Percentiles rank a stretch among this genome's conserved stretches.
Evolutionary conservation across 1,139 yeast species (phyloP).

Genomic region (Taphrina flavorubra): DNA sequence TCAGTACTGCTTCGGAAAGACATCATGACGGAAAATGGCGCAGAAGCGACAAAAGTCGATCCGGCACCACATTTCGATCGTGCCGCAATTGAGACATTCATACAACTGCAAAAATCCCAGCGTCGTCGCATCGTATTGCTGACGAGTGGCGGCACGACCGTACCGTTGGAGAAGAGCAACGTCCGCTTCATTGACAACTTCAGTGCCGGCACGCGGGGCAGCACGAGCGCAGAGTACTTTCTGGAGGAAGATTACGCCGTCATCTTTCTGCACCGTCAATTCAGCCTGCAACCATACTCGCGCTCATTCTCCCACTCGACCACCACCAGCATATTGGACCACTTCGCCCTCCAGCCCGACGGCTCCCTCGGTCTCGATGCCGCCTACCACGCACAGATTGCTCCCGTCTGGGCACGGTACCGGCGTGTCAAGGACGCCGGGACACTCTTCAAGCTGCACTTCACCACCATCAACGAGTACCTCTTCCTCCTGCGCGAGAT

Average conservation of each 20-base stretch:
- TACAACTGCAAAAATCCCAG: conserved; percentile 19
- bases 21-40: background rate
- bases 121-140: conserved; percentile 40
- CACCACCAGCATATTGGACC: conserved; percentile 83
- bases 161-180: conserved; percentile 93
- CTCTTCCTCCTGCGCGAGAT: conserved; percentile 76
- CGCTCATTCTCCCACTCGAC: conserved; percentile 83
- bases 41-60: background rate
- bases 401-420: conserved; percentile 8
- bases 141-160: conserved; percentile 88
- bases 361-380: conserved; percentile 25
- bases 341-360: conserved; percentile 56
- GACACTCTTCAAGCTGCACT: conserved; percentile 73
- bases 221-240: conserved; percentile 91
- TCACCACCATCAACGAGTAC: conserved; percentile 94
- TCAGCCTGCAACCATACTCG: conserved; percentile 86
- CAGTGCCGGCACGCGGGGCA: conserved; percentile 97
- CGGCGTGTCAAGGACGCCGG: conserved; percentile 60
- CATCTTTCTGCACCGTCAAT: conserved; percentile 87
- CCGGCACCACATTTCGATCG: conserved; percentile 19
- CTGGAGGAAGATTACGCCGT: conserved; percentile 87
- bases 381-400: background rate
- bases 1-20: background rate
- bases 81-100: conserved; percentile 22
- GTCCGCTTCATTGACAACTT: conserved; percentile 96